Percentiles rank a stretch among this genome's conserved stretches.
phyloP scores from a whole-genome alignment of 1,139 yeast genomes.

The Protomyces arabidopsidicola region DNA sequence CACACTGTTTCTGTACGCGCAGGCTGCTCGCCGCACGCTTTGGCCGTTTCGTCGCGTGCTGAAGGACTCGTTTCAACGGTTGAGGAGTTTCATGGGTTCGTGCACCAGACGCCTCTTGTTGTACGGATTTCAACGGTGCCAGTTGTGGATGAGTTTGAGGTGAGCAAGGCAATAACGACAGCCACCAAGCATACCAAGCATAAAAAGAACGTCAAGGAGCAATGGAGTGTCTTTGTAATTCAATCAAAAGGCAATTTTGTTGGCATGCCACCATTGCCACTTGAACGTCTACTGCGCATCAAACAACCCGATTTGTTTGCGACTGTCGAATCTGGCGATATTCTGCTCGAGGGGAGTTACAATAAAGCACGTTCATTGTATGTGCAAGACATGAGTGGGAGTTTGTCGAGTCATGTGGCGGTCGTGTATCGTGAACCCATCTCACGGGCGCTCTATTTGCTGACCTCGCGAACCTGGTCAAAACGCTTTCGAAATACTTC shows the following conservation, averaged over 20 bases:
- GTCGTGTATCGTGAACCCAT: conserved; percentile 15
- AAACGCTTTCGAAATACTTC: neutral
- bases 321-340: conserved; percentile 12
- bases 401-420: conserved; percentile 3
- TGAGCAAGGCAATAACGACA: neutral
- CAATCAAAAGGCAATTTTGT: neutral
- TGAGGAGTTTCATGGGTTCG: conserved; percentile 20
- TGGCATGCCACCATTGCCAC: neutral
- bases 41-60: conserved; percentile 7
- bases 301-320: neutral
- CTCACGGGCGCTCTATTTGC: neutral
- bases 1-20: neutral
- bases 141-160: neutral
- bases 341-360: conserved; percentile 12
- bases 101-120: conserved; percentile 11
- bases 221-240: conserved; percentile 6
- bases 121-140: conserved; percentile 16
- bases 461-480: conserved; percentile 20
- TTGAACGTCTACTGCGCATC: conserved; percentile 6
- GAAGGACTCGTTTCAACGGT: neutral
- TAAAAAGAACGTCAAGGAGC: neutral
- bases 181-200: neutral
- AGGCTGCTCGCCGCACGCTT: conserved; percentile 11
- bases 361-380: neutral
- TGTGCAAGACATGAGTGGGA: conserved; percentile 4